Base-by-base conservation (phyloP, 1,139 yeast species). In the Scheffersomyces insectosa region DNA sequence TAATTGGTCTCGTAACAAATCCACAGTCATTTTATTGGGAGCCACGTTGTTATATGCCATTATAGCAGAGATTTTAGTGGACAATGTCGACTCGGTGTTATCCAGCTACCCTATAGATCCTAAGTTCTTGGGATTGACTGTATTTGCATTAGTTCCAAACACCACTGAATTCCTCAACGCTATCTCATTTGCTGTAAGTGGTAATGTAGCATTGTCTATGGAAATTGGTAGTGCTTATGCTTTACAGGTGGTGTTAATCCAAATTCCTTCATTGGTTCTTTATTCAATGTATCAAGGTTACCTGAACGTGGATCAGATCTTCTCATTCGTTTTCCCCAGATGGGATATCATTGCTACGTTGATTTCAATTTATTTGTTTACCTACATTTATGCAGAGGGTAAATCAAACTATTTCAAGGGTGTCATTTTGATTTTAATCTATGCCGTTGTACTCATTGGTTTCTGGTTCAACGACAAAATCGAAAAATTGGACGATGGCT, bases 151-250 rank as follows among this genome's bases (percentile, higher is more conserved):
- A 42, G 97, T 95, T 29, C 99, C 99, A 10, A 93, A 91, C 60
- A 90, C 98, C 4, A 93, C 99, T 0, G 99, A 93, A 66, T 95
- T 93, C 59, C 77, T 95, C 50, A 95, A 93, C 65, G 99, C 99
- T 56, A 91, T 93, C 47, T 90, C 97, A 11, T 93, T 93, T 71
- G 99, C 99, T 0, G 82, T 89, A 56, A 83, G 95, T 52, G 99
- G 99, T 2, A 93, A 93, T 54, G 96, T 95, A 45, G 97, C 99
- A 0, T 73, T 93, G 39, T 86, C 95, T 2, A 88, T 93, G 97
- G 99, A 93, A 63, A 93, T 93, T 63, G 99, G 99, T 50, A 85
- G 96, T 52, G 99, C 99, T 0, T 93, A 93, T 62, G 99, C 97
- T 0, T 73, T 93, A 48, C 99, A 93, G 63, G 99, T 93, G n/a